A percentile compares a stretch with the other conserved stretches of the same genome.
These are phyloP conservation scores for Penicillium sp. DNA, from an alignment of 2,329 filamentous ascomycete species.

Conservation along the genomic window DNA sequence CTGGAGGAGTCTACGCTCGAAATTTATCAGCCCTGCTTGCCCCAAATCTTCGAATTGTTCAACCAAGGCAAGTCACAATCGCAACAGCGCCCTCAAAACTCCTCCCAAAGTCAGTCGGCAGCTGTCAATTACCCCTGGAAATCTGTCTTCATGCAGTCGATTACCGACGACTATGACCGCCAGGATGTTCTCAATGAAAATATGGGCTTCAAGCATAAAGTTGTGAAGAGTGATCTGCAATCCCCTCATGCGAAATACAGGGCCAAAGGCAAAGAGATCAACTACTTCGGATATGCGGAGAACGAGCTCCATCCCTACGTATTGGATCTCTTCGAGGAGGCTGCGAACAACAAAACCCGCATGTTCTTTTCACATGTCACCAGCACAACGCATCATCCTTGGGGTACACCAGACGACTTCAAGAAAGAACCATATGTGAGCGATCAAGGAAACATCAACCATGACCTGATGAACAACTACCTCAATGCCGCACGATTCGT, in stretches of 20 bases:
- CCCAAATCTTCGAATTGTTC: conserved; percentile 40
- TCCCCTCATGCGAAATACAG: conserved; percentile 32
- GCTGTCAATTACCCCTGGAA: conserved; percentile 31
- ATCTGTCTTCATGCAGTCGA: conserved; percentile 41
- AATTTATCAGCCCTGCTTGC: conserved; percentile 44
- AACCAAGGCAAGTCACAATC: conserved; percentile 30
- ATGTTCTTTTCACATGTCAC: conserved; percentile 38
- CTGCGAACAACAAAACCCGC: conserved; percentile 31
- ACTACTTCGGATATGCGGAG: conserved; percentile 48
- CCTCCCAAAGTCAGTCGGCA: conserved; percentile 3
- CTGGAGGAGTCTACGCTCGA: conserved; percentile 37
- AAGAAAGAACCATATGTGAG: conserved; percentile 29
- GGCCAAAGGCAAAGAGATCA: conserved; percentile 37
- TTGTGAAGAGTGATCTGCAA: conserved; percentile 31
- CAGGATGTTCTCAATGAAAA: conserved; percentile 35
- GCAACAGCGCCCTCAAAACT: background rate
- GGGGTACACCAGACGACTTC: conserved; percentile 38
- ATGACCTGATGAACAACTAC: conserved; percentile 44
- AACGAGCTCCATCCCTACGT: conserved; percentile 42
- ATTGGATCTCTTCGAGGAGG: conserved; percentile 30
- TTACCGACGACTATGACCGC: conserved; percentile 42
- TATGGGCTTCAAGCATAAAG: conserved; percentile 37
- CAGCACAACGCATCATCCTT: conserved; percentile 46
- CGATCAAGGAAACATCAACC: conserved; percentile 24
- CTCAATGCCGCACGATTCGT: conserved; percentile 47